Base-by-base conservation (phyloP, 495 filamentous ascomycete species). In the Neurospora sp. region DNA sequence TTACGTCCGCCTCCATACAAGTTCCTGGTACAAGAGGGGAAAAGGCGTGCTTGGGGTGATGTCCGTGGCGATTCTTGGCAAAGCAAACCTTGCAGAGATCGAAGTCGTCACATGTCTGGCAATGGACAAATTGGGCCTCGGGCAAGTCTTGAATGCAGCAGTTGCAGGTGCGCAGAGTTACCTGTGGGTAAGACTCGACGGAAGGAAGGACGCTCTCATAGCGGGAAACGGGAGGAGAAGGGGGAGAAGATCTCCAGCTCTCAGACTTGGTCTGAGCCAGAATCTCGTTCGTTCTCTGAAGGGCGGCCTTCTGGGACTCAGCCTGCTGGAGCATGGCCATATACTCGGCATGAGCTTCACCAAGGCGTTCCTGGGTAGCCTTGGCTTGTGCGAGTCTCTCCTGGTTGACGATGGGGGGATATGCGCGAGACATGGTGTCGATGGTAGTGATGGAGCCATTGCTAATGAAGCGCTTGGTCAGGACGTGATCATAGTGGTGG, bases 21-120 rank as follows among this genome's bases (percentile, higher is more conserved):
- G 87, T 85, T 11, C 86, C 87, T 38, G 86, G 80, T 71, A 89
- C 87, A 68, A 88, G 91, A 20, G 90, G 83, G 53, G 83, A 82
- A 78, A 99, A 98, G 40, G 84, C 88, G 78, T 99, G 96, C 73
- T 88, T 91, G 70, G 96, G 96, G 78, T 99, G 92, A 78, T 99
- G 96, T 48, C 96, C 96, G 77, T 99, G 96, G 75, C 89, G 89
- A 79, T 91, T 86, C 65, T 83, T 86, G 69, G 89, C 81, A 48
- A 95, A 92, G 83, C 96, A 99, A 39, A 82, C 80, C 71, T 93
- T 86, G 87, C 96, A 99, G 39, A 99, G 89, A 77, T 98, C 95
- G 79, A 89, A 98, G 81, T 98, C 95, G 4, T 92, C 90, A 79
- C 96, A 99, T 53, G 86, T 83, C 11, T 84, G 87, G 86, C 96